Evolutionary conservation across 208 protist genomes (phyloP).

Genomic region (Acanthamoeba triangularis): DNA sequence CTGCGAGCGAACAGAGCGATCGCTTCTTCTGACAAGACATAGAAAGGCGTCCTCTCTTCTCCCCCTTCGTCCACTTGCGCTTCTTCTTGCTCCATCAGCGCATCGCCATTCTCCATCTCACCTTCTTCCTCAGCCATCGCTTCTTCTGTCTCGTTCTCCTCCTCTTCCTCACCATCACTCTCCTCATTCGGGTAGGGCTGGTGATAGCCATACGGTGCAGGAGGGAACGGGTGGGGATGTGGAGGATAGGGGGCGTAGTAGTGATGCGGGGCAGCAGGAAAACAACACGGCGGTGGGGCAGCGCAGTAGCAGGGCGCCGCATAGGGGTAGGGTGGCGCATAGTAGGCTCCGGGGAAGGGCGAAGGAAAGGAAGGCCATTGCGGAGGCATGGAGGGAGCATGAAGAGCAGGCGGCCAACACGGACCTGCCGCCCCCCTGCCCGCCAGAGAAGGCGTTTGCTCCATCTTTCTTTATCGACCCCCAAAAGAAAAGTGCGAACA

Average conservation of each 20-base stretch:
- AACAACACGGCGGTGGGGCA: neutral
- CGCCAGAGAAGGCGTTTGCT: too few species aligned
- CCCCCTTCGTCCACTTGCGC: neutral
- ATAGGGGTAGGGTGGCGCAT: too few species aligned
- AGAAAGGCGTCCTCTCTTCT: slow-evolving; percentile 7
- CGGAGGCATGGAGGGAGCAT: too few species aligned
- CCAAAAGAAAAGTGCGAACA: too few species aligned
- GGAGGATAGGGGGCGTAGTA: neutral
- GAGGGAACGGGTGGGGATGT: neutral
- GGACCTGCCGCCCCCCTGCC: too few species aligned
- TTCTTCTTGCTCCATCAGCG: neutral
- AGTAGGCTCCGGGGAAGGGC: too few species aligned
- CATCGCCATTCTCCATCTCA: neutral
- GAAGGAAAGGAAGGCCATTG: too few species aligned
- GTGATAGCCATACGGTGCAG: neutral
- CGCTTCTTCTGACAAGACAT: neutral
- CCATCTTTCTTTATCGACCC: too few species aligned
- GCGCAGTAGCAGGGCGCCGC: neutral
- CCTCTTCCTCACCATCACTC: neutral
- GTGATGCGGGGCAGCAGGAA: neutral
- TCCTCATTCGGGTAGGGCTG: neutral
- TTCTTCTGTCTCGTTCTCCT: neutral
- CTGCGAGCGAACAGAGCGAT: neutral
- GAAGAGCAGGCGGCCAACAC: too few species aligned
- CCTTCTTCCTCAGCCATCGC: neutral